Percentiles rank a stretch among this genome's conserved stretches.
These are phyloP conservation scores for Pichia cephalocereana DNA, from an alignment of 805 yeast genomes.

Conservation along the genomic window DNA sequence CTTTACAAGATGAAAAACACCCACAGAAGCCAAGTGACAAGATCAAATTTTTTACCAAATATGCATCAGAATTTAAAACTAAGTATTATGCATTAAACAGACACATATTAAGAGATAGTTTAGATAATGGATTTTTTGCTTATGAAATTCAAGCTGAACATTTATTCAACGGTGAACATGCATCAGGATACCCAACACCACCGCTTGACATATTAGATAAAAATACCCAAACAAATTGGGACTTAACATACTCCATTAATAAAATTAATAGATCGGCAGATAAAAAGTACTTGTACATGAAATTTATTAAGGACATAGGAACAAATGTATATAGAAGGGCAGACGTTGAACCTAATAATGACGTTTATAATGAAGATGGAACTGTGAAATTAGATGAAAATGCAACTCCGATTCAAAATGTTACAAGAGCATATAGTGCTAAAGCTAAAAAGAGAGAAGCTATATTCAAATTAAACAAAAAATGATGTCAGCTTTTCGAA, in stretches of 20 bases:
- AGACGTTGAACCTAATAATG: slow-evolving; percentile 5
- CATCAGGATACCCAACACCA: slow-evolving; percentile 23
- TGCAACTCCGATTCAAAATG: slow-evolving; percentile 17
- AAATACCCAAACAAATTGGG: slow-evolving; percentile 17
- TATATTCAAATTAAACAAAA: background rate
- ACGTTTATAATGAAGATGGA: slow-evolving; percentile 8
- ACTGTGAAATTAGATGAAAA: slow-evolving; percentile 13
- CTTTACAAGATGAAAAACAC: slow-evolving; percentile 9
- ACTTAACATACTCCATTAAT: slow-evolving; percentile 17
- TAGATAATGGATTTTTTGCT: slow-evolving; percentile 23
- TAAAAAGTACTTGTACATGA: slow-evolving; percentile 9
- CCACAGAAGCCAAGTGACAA: slow-evolving; percentile 10
- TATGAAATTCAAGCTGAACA: slow-evolving; percentile 30
- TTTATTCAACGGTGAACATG: slow-evolving; percentile 25
- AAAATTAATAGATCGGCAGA: slow-evolving; percentile 10
- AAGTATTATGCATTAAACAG: slow-evolving; percentile 14
- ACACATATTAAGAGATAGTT: slow-evolving; percentile 10
- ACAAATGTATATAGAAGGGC: slow-evolving; percentile 3
- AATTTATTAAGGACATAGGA: slow-evolving; percentile 9
- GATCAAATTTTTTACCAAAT: slow-evolving; percentile 15
- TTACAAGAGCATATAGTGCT: slow-evolving; percentile 27
- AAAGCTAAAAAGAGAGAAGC: slow-evolving; percentile 15
- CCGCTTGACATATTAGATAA: slow-evolving; percentile 18
- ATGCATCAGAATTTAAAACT: slow-evolving; percentile 8
- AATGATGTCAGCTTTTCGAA: background rate